Base-by-base conservation (phyloP, 441 rosid species). In the Croton setiger region DNA sequence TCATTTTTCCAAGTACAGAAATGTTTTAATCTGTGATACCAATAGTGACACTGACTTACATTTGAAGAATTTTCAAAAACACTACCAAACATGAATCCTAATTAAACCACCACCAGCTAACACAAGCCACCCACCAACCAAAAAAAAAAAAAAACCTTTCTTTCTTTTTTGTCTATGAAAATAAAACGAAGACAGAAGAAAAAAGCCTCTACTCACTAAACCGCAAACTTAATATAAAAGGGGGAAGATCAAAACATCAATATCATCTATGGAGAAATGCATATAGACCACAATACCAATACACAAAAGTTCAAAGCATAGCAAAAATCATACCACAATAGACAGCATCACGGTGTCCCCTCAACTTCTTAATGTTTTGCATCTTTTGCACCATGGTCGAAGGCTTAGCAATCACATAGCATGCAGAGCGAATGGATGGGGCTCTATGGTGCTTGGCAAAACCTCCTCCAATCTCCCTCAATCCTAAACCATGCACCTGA, bases 401-500 rank as follows among this genome's bases (percentile, higher is more conserved):
- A 76, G 99, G 99, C 76, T 96, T 93, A 57, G 96, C 97, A 82
- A 88, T 89, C 71, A 82, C 90, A 79, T 89, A 88, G 74, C 97
- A 89, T 66, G 98, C 93, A 71, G 93, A 84, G 48, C 84, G 93
- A 79, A 86, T 75, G 56, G 99, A 93, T 70, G 99, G 96, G 72
- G 98, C 90, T 43, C 98, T 96, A 70, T 91, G 96, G 82, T 96
- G 98, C 76, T 88, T 87, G 69, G 83, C 66, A 81, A 93, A 96
- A 79, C 99, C 99, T 76, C 99, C 99, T 66, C 99, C 97, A 70
- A 93, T 86, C 82, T 96, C 99, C 78, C 99, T 88, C 77, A 93
- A 82, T 75, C 86, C 74, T 67, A 96, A 76, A 66, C 92, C 99
- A 75, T 77, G 91, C 74, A 93, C 90, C 84, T 89, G 99, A 84